Base-by-base conservation (phyloP, 805 yeast genomes). In the Hanseniaspora nectarophila region DNA sequence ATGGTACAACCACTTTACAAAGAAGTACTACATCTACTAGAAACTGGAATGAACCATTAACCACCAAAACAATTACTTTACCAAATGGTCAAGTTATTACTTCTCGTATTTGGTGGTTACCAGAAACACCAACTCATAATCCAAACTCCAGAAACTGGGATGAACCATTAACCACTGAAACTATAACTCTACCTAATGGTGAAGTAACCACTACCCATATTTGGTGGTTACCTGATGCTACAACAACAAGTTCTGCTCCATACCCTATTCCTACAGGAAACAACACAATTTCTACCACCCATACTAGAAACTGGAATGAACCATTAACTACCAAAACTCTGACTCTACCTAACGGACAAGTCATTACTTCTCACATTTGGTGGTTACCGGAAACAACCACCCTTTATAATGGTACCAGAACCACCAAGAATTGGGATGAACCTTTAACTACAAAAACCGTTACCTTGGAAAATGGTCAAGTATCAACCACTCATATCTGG, bases 341-440 rank as follows among this genome's bases (percentile, higher is more conserved):
- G 3, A 51, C 54, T 28, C 32, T 51, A 20, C 12, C 45, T 5
- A 38, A 51, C 24, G 54, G 54, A 10, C 49, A 44, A 32, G 53
- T 38, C 8, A 43, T 46, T 15, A 35, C 56, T 28, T 15, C 54
- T 12, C 43, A 51, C 38, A 44, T 51, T 18, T 51, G 54, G 54
- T 51, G 54, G 54, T 51, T 51, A 21, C 54, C 54, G n/a, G 53
- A 50, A 37, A 28, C 57, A 20, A 39, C 57, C 12, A 23, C 60
- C 35, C 35, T 55, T 29, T 35, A 56, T n/a, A 33, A 47, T 24
- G 42, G 49, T 5, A 32, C 54, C 5, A 21, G 55, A 39, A 21
- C 55, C 21, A 31, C 48, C 37, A 28, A 54, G 7, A 37, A 58
- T 21, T 12, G 35, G 39, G 23, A 42, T 28, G 18, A 53, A 46